Evolutionary conservation across 2,329 filamentous ascomycete genomes (phyloP).

Genomic region (Pseudogymnoascus sp.): DNA sequence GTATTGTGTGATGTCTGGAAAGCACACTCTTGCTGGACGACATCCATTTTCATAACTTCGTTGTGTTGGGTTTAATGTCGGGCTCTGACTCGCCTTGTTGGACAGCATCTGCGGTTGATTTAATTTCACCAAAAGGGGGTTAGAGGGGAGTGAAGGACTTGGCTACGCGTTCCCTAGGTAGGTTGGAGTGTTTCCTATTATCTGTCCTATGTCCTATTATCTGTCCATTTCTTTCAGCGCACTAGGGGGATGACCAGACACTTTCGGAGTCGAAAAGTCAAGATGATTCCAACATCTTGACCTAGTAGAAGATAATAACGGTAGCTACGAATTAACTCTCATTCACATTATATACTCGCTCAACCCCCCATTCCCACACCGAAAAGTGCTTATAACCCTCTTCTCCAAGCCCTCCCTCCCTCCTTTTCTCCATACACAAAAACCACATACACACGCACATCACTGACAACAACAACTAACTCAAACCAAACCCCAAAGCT

Average conservation of each 20-base stretch:
- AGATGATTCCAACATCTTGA: not conserved
- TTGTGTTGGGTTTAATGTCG: not conserved
- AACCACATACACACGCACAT: not conserved
- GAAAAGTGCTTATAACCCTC: not conserved
- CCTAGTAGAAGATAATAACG: not conserved
- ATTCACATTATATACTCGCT: not conserved
- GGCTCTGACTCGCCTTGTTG: not conserved
- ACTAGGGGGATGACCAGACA: not conserved
- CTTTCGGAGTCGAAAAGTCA: not conserved
- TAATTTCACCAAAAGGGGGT: not conserved
- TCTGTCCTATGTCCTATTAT: no score
- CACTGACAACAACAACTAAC: not conserved
- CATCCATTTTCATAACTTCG: no score
- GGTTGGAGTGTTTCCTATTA: not conserved
- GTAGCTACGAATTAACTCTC: not conserved
- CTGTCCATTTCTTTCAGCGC: no score
- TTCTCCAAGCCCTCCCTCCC: not conserved
- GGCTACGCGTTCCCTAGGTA: no score
- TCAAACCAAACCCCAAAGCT: not conserved
- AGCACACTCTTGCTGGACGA: no score
- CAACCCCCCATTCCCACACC: not conserved
- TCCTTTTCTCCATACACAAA: not conserved
- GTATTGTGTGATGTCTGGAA: no score
- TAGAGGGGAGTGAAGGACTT: not conserved
- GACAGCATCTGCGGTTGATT: not conserved